phyloP scores from a whole-genome alignment of 2,329 filamentous ascomycete species.

The Fusarium pininemorale region DNA sequence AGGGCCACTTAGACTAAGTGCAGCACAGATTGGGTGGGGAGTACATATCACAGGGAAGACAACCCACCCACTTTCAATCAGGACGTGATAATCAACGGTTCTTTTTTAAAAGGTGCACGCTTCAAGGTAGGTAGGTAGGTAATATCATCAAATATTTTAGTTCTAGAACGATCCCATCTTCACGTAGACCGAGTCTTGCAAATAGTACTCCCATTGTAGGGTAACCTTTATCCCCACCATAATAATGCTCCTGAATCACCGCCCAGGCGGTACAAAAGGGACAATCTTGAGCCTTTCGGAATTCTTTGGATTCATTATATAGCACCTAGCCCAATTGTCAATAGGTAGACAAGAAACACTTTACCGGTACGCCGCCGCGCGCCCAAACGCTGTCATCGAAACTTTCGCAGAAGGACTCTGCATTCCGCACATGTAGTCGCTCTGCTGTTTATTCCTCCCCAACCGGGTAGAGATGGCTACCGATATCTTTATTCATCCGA shows the following conservation, averaged over 20 bases:
- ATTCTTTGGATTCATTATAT: not conserved
- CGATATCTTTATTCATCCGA: conserved; percentile 97
- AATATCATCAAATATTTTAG: not conserved
- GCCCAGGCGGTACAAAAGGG: not conserved
- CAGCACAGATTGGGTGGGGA: not conserved
- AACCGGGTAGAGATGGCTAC: conserved; percentile 85
- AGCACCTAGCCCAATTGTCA: not conserved
- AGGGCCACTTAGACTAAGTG: not conserved
- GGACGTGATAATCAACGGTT: not conserved
- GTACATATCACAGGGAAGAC: not conserved
- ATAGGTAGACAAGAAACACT: not conserved
- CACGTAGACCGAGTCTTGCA: not conserved
- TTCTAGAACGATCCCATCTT: not conserved
- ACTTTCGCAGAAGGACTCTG: conserved; percentile 13
- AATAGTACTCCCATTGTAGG: not conserved
- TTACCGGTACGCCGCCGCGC: conserved; percentile 42
- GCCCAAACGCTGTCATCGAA: conserved; percentile 40
- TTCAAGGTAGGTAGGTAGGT: not conserved
- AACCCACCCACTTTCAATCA: not conserved
- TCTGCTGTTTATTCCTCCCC: conserved; percentile 58
- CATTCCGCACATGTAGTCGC: not conserved
- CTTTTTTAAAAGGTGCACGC: not conserved
- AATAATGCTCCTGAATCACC: not conserved
- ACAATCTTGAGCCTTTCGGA: not conserved
- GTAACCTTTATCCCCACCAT: not conserved